A percentile compares a stretch with the other conserved stretches of the same genome.
These are phyloP conservation scores for Plasmodium reichenowi DNA, from an alignment of 169 alveolate species.

Conservation along the genomic window DNA sequence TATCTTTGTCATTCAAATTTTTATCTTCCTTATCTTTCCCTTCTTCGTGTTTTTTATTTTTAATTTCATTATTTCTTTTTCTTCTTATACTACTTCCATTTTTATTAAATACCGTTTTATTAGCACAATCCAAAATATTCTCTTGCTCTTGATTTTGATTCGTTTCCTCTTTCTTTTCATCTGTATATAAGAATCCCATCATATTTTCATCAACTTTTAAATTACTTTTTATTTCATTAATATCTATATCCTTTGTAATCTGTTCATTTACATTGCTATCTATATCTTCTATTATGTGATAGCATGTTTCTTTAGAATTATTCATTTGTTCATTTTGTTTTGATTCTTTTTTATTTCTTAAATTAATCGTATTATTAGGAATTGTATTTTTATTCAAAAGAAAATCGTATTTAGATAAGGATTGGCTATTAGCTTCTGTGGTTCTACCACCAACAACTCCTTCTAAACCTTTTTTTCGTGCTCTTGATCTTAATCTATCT, in stretches of 20 bases:
- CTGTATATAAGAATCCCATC: too few relatives aligned
- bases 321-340: background rate
- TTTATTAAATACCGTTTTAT: background rate
- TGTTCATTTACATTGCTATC: constrained; percentile 21
- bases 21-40: constrained; percentile 2
- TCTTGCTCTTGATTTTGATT: too few relatives aligned
- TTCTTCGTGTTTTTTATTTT: constrained; percentile 28
- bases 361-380: constrained; percentile 13
- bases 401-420: constrained; percentile 61
- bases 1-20: constrained; percentile 7
- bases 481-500: constrained; percentile 23
- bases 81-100: constrained; percentile 10
- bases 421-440: constrained; percentile 6
- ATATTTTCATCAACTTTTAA: constrained; percentile 9
- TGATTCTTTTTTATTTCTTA: constrained; percentile 28
- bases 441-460: background rate
- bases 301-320: constrained; percentile 7
- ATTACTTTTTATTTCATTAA: constrained; percentile 6
- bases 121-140: too few relatives aligned
- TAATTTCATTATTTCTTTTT: background rate
- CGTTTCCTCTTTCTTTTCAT: too few relatives aligned
- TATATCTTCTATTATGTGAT: constrained; percentile 2
- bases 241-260: constrained; percentile 33
- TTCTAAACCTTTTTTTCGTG: constrained; percentile 21
- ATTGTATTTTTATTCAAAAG: constrained; percentile 26